Evolutionary conservation across 2,329 filamentous ascomycete species (phyloP).

Genomic region (Cercospora sesami): DNA sequence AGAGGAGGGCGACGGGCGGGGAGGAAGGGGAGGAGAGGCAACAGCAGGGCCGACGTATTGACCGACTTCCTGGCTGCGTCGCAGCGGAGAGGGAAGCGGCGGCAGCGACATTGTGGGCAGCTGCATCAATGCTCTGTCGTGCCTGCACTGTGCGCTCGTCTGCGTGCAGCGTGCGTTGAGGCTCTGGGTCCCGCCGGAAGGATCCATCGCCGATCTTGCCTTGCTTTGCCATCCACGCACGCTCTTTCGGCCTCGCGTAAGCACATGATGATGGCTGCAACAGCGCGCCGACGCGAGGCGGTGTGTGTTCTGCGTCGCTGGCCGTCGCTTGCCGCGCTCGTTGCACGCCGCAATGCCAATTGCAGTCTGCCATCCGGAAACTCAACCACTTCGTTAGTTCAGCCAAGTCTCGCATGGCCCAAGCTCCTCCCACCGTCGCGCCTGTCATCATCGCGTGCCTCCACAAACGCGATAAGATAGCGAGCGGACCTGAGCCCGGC

Average conservation of each 20-base stretch:
- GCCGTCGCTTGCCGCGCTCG: not conserved
- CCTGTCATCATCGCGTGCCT: not conserved
- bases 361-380: not conserved
- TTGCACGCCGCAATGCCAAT: not conserved
- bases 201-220: slow-evolving; percentile 18
- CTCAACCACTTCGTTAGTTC: slow-evolving; percentile 4
- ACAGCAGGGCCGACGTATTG: not conserved
- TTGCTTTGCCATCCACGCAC: not conserved
- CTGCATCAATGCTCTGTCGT: not conserved
- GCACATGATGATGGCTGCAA: slow-evolving; percentile 7
- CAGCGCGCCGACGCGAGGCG: not conserved
- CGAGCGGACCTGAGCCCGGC: not conserved
- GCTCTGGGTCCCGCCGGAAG: slow-evolving; percentile 3
- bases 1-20: not conserved
- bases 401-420: not conserved
- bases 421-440: not conserved
- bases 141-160: not conserved
- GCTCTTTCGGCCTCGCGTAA: slow-evolving; percentile 11
- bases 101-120: not conserved
- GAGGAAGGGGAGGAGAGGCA: not conserved
- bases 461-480: slow-evolving; percentile 10
- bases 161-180: slow-evolving; percentile 8
- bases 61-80: not conserved
- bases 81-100: not conserved
- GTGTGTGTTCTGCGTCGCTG: not conserved